These are phyloP conservation scores for Pythium angustatum DNA, from an alignment of 352 stramenopile species.

Conservation along the genomic window DNA sequence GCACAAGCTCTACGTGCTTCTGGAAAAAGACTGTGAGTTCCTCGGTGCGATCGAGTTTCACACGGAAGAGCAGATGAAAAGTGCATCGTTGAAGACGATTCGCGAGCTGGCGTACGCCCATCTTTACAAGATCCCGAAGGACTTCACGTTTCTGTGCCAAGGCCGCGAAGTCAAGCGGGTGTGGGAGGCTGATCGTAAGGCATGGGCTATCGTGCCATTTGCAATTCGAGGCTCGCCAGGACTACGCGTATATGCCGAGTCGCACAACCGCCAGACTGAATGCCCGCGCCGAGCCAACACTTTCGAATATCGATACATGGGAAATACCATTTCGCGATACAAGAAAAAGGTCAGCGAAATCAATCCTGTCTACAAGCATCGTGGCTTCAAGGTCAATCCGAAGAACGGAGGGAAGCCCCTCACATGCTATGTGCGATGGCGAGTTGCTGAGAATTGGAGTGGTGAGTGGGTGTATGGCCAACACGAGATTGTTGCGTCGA, in stretches of 20 bases:
- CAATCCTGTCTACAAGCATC: conserved; percentile 55
- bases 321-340: conserved; percentile 54
- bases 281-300: conserved; percentile 32
- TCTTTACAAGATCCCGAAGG: conserved; percentile 36
- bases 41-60: conserved; percentile 61
- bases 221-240: conserved; percentile 57
- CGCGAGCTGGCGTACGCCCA: conserved; percentile 52
- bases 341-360: conserved; percentile 61
- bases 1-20: conserved; percentile 61
- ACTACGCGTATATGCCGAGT: conserved; percentile 35
- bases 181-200: conserved; percentile 55
- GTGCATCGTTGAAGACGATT: conserved; percentile 43
- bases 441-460: conserved; percentile 56
- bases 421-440: conserved; percentile 38
- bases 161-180: conserved; percentile 48
- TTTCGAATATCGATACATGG: conserved; percentile 72
- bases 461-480: conserved; percentile 67
- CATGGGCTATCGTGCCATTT: conserved; percentile 61
- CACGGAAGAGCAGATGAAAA: conserved; percentile 52
- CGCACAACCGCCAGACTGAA: conserved; percentile 44
- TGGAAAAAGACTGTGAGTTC: conserved; percentile 65
- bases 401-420: conserved; percentile 31
- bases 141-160: conserved; percentile 61
- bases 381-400: conserved; percentile 32
- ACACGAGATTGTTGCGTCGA: conserved; percentile 29